Conservation (phyloP, 2,329 filamentous ascomycete genomes). For the Aureobasidium sp. region DNA sequence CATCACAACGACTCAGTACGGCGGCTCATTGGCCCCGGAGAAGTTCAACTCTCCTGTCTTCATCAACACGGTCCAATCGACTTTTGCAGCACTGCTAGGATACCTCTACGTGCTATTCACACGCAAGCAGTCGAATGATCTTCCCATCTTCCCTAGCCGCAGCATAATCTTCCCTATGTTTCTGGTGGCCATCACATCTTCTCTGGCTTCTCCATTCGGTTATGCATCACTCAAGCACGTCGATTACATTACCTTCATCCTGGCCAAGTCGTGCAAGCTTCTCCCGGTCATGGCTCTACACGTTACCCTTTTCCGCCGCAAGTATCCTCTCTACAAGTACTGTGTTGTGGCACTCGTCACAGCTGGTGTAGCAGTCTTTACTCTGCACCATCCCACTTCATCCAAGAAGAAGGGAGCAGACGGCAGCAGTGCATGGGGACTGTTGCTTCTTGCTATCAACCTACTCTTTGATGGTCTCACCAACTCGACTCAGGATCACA, state of each 20-base stretch:
- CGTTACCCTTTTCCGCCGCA: slow-evolving; percentile 79
- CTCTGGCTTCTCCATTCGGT: slow-evolving; percentile 88
- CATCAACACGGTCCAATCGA: slow-evolving; percentile 90
- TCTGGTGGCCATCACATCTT: slow-evolving; percentile 79
- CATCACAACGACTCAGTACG: slow-evolving; percentile 87
- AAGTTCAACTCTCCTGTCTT: slow-evolving; percentile 92
- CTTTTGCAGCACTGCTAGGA: slow-evolving; percentile 77
- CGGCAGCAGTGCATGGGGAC: slow-evolving; percentile 66
- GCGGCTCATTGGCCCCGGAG: slow-evolving; percentile 52
- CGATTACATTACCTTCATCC: slow-evolving; percentile 96
- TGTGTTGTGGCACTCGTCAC: slow-evolving; percentile 87
- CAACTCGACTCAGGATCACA: slow-evolving; percentile 93
- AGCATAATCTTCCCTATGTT: slow-evolving; percentile 70
- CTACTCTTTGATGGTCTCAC: slow-evolving; percentile 92
- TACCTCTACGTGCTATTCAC: slow-evolving; percentile 68
- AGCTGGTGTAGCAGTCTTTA: slow-evolving; percentile 88
- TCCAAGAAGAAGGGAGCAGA: slow-evolving; percentile 34
- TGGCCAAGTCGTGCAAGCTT: slow-evolving; percentile 96
- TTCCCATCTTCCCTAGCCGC: slow-evolving; percentile 67
- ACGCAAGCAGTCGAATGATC: slow-evolving; percentile 37
- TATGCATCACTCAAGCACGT: slow-evolving; percentile 89
- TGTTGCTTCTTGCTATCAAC: slow-evolving; percentile 80
- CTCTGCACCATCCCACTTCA: slow-evolving; percentile 69
- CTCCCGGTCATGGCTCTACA: slow-evolving; percentile 98
- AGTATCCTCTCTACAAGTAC: slow-evolving; percentile 95